Conservation (phyloP, 371 early-diverging fungal species). For the Funneliformis caledonium region DNA sequence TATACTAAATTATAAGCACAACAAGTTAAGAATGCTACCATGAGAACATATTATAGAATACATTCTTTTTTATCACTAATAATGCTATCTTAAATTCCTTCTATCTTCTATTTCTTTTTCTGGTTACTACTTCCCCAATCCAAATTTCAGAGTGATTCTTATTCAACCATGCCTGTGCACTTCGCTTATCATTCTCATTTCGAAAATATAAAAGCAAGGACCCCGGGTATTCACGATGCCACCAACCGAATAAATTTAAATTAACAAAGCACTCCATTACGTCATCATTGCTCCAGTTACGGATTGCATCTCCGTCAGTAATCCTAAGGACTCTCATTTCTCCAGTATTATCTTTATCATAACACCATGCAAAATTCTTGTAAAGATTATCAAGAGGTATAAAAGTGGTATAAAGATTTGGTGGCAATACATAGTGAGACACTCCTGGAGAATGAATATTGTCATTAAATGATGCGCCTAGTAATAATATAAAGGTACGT, state of each 20-base stretch:
- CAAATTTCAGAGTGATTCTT: no score
- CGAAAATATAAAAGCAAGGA: slow-evolving; percentile 23
- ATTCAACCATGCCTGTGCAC: slow-evolving; percentile 17
- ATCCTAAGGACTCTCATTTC: slow-evolving; percentile 16
- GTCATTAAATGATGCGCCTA: slow-evolving; percentile 32
- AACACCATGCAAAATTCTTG: no score
- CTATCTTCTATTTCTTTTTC: no score
- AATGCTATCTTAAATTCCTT: no score
- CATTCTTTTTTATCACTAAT: no score
- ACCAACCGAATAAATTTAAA: slow-evolving; percentile 5
- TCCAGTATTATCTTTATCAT: neutral
- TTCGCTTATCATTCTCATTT: neutral
- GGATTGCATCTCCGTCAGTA: neutral
- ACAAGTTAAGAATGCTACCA: no score
- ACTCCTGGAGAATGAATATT: neutral
- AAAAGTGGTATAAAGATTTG: neutral
- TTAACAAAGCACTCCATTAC: slow-evolving; percentile 19
- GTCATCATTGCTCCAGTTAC: neutral
- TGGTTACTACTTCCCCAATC: no score
- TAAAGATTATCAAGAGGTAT: no score
- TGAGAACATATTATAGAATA: no score
- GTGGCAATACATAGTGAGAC: neutral
- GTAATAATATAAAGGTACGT: neutral
- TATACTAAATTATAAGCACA: no score
- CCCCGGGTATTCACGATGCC: neutral